Percentiles rank a stretch among this genome's conserved stretches.
Conservation (phyloP, 2,329 filamentous ascomycete genomes). For the Calonectria pauciramosa region DNA sequence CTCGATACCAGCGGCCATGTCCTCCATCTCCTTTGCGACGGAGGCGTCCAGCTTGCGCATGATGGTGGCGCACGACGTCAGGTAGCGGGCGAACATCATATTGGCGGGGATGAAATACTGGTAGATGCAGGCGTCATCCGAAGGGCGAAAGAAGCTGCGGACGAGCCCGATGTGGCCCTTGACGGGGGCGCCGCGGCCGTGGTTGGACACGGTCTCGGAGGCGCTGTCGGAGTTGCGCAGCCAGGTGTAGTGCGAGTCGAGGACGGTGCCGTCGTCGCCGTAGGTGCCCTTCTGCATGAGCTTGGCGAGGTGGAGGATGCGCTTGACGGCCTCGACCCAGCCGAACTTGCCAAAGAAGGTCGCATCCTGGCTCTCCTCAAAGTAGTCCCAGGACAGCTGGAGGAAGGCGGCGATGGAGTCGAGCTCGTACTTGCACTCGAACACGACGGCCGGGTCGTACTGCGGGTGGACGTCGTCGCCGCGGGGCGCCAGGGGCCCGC, state of each 20-base stretch:
- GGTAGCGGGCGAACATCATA: conserved; percentile 81
- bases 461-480: conserved; percentile 75
- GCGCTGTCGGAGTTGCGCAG: conserved; percentile 78
- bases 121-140: conserved; percentile 87
- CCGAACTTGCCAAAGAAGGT: conserved; percentile 79
- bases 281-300: conserved; percentile 84
- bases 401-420: conserved; percentile 92
- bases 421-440: conserved; percentile 97
- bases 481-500: conserved; percentile 45
- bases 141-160: conserved; percentile 89
- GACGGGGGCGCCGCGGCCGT: conserved; percentile 84
- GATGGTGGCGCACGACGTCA: conserved; percentile 63
- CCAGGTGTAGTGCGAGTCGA: conserved; percentile 79
- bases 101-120: conserved; percentile 93
- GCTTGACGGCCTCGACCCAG: conserved; percentile 81
- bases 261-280: conserved; percentile 67
- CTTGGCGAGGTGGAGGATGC: conserved; percentile 76
- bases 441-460: conserved; percentile 79
- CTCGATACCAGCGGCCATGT: conserved; percentile 69
- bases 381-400: conserved; percentile 84
- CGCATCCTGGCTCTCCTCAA: conserved; percentile 78
- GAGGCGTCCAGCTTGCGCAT: conserved; percentile 61
- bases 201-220: conserved; percentile 85
- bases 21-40: conserved; percentile 70
- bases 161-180: conserved; percentile 84